Conservation (phyloP, 2,329 filamentous ascomycete genomes). For the Lachnellula subtilissima region DNA sequence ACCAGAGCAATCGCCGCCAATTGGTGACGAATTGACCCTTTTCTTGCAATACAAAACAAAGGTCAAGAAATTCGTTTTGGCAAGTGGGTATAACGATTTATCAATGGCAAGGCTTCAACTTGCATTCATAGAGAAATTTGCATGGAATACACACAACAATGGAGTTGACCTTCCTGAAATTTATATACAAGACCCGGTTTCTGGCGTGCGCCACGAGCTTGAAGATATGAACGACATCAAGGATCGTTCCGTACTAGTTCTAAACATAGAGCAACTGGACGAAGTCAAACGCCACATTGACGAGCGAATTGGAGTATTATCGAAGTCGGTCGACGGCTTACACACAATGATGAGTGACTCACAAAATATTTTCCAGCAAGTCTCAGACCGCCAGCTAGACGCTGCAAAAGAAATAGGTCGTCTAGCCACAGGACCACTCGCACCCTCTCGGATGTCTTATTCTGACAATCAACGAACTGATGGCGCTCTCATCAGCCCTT, state of each 20-base stretch:
- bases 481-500: conserved; percentile 26
- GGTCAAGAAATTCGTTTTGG: conserved; percentile 90
- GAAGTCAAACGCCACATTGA: conserved; percentile 97
- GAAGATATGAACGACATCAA: conserved; percentile 92
- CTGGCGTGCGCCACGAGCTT: conserved; percentile 92
- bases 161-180: conserved; percentile 92
- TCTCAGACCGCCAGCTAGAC: conserved; percentile 88
- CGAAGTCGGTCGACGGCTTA: conserved; percentile 78
- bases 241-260: conserved; percentile 87
- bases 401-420: conserved; percentile 79
- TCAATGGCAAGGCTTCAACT: conserved; percentile 85
- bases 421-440: conserved; percentile 23
- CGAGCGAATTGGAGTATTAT: conserved; percentile 77
- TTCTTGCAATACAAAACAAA: conserved; percentile 96
- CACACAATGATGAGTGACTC: conserved; percentile 82
- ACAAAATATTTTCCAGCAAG: conserved; percentile 71
- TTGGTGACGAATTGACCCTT: conserved; percentile 82
- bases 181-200: conserved; percentile 93
- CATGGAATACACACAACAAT: conserved; percentile 96
- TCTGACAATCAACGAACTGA: conserved; percentile 20
- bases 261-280: conserved; percentile 89
- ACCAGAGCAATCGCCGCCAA: conserved; percentile 61
- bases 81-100: conserved; percentile 78
- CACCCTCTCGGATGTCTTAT: conserved; percentile 26
- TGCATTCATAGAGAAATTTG: conserved; percentile 98